These are phyloP conservation scores for Cladorrhinum samala DNA, from an alignment of 495 filamentous ascomycete species.

Conservation along the genomic window DNA sequence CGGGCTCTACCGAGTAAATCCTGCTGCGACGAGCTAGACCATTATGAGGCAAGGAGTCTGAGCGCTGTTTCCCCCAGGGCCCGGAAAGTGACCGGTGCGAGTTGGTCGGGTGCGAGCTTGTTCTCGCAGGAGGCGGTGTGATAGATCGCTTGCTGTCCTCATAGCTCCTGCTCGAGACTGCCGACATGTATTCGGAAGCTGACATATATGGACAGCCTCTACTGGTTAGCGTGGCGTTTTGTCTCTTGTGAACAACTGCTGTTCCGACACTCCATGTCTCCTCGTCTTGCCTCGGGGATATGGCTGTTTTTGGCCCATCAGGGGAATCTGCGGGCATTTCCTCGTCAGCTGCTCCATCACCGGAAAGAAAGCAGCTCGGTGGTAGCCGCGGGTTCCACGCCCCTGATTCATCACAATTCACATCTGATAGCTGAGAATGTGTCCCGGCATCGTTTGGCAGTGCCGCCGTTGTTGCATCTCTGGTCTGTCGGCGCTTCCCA, in stretches of 20 bases:
- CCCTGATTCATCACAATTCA: too few relatives aligned
- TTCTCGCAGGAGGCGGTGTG: background rate
- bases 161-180: background rate
- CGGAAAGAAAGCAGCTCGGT: too few relatives aligned
- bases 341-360: background rate
- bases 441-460: too few relatives aligned
- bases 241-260: background rate
- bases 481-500: background rate
- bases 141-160: background rate
- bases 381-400: too few relatives aligned
- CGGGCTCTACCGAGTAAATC: constrained; percentile 21
- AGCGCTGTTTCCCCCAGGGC: constrained; percentile 1
- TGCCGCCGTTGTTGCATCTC: too few relatives aligned
- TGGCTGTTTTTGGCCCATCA: background rate
- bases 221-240: background rate
- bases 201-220: background rate
- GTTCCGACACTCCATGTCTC: background rate
- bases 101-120: background rate
- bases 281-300: background rate
- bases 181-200: background rate
- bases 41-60: constrained; percentile 2
- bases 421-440: too few relatives aligned
- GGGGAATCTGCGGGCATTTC: background rate
- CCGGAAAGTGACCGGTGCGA: constrained; percentile 3
- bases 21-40: constrained; percentile 7